These are phyloP conservation scores for Metrosideros polymorpha DNA, from an alignment of 441 rosid species.

Conservation along the genomic window DNA sequence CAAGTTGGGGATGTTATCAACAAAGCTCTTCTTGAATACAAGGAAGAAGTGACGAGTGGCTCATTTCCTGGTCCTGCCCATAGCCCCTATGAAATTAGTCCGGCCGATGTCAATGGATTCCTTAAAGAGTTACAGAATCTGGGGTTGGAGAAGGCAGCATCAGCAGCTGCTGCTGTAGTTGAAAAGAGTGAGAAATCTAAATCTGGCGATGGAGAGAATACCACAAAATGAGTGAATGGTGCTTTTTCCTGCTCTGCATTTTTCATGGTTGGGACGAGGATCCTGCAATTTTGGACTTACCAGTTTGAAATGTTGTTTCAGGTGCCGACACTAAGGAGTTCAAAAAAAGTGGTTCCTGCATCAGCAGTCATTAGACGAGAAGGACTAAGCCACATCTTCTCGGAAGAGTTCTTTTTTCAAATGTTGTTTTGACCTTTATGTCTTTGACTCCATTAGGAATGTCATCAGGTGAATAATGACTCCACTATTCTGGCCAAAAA, in stretches of 20 bases:
- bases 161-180: conserved; percentile 52
- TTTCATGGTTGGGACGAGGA: background rate
- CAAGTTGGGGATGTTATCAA: conserved; percentile 61
- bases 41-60: conserved; percentile 66
- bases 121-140: conserved; percentile 50
- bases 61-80: conserved; percentile 68
- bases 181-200: conserved; percentile 25
- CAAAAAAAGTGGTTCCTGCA: background rate
- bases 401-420: background rate
- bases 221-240: background rate
- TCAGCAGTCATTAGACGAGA: background rate
- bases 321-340: background rate
- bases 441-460: background rate
- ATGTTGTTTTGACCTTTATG: background rate
- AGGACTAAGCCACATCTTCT: background rate
- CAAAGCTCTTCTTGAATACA: conserved; percentile 59
- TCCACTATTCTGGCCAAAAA: background rate
- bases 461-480: background rate
- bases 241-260: background rate
- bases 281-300: background rate
- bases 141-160: conserved; percentile 65
- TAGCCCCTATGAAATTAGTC: conserved; percentile 62
- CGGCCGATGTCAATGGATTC: conserved; percentile 47
- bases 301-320: background rate
- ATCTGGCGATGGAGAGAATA: background rate